A percentile compares a stretch with the other conserved stretches of the same genome.
Conservation (phyloP, 2,329 filamentous ascomycete genomes). For the Alternaria brassicicola region DNA sequence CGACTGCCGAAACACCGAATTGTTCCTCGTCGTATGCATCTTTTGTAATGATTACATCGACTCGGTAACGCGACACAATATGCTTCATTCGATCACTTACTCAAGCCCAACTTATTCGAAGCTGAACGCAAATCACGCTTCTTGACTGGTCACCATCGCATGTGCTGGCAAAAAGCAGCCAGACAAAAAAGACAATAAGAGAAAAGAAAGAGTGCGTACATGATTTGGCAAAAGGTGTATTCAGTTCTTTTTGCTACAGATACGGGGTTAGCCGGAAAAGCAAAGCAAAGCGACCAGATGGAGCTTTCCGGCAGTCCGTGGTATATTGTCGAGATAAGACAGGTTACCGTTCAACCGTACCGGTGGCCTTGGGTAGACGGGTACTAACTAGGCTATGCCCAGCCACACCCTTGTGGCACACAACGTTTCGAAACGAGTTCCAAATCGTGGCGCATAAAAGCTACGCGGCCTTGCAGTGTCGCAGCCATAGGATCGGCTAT, state of each 20-base stretch:
- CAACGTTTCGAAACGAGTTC: constrained; percentile 5
- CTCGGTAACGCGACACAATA: neutral
- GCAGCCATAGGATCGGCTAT: constrained; percentile 3
- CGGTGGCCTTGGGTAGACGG: neutral
- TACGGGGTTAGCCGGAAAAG: neutral
- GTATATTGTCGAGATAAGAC: neutral
- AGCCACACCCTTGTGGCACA: constrained; percentile 16
- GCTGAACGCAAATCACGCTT: neutral
- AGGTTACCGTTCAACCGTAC: neutral
- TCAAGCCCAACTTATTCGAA: neutral
- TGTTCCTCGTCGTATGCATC: neutral
- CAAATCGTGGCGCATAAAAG: constrained; percentile 18
- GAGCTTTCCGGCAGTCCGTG: neutral
- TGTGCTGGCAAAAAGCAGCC: neutral
- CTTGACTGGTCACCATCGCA: neutral
- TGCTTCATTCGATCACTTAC: neutral
- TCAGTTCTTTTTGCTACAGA: neutral
- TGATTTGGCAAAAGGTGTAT: neutral
- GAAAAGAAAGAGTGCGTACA: neutral
- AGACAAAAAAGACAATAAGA: neutral
- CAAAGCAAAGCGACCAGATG: neutral
- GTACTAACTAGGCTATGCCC: neutral
- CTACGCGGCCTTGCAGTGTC: constrained; percentile 1
- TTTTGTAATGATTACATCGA: neutral
- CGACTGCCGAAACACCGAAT: neutral